A percentile compares a stretch with the other conserved stretches of the same genome.
These are phyloP conservation scores for Skeletonema marinoi DNA, from an alignment of 108 stramenopile genomes.

Conservation along the genomic window DNA sequence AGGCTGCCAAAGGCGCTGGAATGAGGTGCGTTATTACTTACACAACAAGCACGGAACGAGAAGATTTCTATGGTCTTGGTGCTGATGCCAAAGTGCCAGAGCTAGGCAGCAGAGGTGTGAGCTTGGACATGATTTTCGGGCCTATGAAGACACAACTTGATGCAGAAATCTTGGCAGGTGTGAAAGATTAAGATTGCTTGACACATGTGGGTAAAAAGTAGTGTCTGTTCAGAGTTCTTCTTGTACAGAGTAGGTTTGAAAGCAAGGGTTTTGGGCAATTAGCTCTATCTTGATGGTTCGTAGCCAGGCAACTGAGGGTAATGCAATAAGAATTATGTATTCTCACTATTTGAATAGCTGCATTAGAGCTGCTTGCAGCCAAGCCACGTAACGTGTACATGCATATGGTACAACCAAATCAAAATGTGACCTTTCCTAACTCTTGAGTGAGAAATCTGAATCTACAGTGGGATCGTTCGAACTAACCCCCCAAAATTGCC, in stretches of 20 bases:
- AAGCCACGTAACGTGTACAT: too few species aligned
- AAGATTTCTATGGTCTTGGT: slow-evolving; percentile 84
- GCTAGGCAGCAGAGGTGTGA: slow-evolving; percentile 68
- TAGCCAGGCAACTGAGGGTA: too few species aligned
- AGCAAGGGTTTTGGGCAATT: neutral
- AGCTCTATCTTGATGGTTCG: too few species aligned
- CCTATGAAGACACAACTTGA: slow-evolving; percentile 55
- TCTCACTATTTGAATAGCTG: too few species aligned
- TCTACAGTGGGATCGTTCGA: too few species aligned
- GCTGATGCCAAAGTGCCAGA: slow-evolving; percentile 84
- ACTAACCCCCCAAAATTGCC: too few species aligned
- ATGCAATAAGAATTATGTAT: too few species aligned
- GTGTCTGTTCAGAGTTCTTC: neutral
- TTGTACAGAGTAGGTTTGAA: too few species aligned
- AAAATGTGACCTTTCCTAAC: too few species aligned
- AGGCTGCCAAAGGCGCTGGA: slow-evolving; percentile 86
- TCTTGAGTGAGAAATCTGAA: too few species aligned
- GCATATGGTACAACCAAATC: too few species aligned
- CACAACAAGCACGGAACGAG: slow-evolving; percentile 72
- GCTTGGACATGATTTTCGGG: slow-evolving; percentile 73
- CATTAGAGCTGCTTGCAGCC: too few species aligned
- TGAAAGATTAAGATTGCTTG: slow-evolving; percentile 51
- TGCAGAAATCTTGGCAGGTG: slow-evolving; percentile 68
- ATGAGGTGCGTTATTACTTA: slow-evolving; percentile 91
- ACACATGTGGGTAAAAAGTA: neutral